Conservation (phyloP, 495 filamentous ascomycete species). For the Pseudotulostoma volvatum region DNA sequence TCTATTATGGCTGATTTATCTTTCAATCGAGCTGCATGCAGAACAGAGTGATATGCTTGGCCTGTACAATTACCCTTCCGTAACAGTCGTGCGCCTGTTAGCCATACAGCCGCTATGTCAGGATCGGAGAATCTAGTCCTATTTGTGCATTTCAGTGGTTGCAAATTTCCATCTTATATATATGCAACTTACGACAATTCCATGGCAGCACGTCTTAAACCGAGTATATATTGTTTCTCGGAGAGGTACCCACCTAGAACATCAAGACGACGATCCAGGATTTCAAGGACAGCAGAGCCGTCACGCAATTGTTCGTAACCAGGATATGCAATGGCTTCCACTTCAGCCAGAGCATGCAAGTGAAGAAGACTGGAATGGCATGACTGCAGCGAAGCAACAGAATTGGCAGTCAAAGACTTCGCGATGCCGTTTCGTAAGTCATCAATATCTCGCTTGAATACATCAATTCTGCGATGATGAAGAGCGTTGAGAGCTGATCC, state of each 20-base stretch:
- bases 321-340: slow-evolving; percentile 58
- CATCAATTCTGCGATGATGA: slow-evolving; percentile 31
- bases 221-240: slow-evolving; percentile 91
- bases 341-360: slow-evolving; percentile 71
- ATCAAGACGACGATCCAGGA: slow-evolving; percentile 60
- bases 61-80: slow-evolving; percentile 68
- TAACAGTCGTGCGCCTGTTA: slow-evolving; percentile 69
- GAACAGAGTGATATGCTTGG: slow-evolving; percentile 81
- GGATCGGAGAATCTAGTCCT: slow-evolving; percentile 37
- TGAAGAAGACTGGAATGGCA: slow-evolving; percentile 69
- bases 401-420: slow-evolving; percentile 52
- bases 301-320: slow-evolving; percentile 15
- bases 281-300: slow-evolving; percentile 31
- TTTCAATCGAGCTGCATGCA: slow-evolving; percentile 72
- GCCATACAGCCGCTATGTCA: slow-evolving; percentile 71
- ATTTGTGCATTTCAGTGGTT: slow-evolving; percentile 2
- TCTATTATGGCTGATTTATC: slow-evolving; percentile 79
- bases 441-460: slow-evolving; percentile 43
- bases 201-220: slow-evolving; percentile 74
- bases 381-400: slow-evolving; percentile 60
- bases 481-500: slow-evolving; percentile 55
- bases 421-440: slow-evolving; percentile 53
- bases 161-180: slow-evolving; percentile 1
- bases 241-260: slow-evolving; percentile 70
- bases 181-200: slow-evolving; percentile 32